Percentiles rank a stretch among this genome's conserved stretches.
Conservation (phyloP, 257 asterid genomes). For the Nicotiana undulata region DNA sequence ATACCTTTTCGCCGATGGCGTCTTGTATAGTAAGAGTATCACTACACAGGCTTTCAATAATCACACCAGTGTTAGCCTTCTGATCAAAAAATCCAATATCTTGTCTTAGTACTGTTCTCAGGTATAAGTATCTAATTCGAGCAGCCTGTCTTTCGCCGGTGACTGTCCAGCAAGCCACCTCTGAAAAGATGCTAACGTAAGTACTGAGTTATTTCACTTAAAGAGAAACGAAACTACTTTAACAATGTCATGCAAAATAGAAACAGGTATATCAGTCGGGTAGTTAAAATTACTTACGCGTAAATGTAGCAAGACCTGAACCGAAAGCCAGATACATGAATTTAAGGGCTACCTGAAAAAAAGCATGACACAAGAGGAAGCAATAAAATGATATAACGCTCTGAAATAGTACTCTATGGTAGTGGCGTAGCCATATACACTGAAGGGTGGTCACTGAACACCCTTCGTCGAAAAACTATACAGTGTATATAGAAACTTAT, state of each 20-base stretch:
- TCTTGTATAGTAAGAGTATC: slow-evolving; percentile 89
- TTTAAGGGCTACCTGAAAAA: slow-evolving; percentile 48
- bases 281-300: slow-evolving; percentile 32
- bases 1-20: slow-evolving; percentile 87
- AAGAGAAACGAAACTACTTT: neutral
- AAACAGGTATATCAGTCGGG: neutral
- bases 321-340: slow-evolving; percentile 66
- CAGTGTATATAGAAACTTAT: too few species aligned
- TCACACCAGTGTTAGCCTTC: slow-evolving; percentile 75
- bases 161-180: slow-evolving; percentile 87
- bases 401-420: too few species aligned
- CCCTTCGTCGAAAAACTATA: too few species aligned
- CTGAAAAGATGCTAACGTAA: slow-evolving; percentile 22
- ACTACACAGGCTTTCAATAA: slow-evolving; percentile 75
- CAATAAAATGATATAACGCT: neutral
- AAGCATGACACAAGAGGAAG: neutral
- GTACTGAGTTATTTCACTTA: neutral
- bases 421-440: too few species aligned
- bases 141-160: slow-evolving; percentile 91
- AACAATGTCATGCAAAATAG: neutral
- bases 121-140: slow-evolving; percentile 51
- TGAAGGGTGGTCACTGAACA: too few species aligned
- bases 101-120: slow-evolving; percentile 58
- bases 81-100: slow-evolving; percentile 74
- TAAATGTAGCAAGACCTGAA: slow-evolving; percentile 53